These are phyloP conservation scores for Cladorrhinum sp. DNA, from an alignment of 2,329 filamentous ascomycete genomes.

Conservation along the genomic window DNA sequence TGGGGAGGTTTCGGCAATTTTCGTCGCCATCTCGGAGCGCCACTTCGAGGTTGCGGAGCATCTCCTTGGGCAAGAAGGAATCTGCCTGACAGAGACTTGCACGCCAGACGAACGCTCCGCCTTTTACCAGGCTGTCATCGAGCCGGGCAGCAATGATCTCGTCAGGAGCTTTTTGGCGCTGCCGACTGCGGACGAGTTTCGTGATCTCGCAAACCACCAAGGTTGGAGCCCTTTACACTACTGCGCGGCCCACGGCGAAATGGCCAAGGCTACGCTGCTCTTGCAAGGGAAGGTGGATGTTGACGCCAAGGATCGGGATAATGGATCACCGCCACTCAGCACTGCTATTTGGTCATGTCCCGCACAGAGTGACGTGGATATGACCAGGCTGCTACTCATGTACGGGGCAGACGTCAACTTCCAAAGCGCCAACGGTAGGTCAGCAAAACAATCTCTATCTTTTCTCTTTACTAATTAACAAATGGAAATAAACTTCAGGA, in stretches of 20 bases:
- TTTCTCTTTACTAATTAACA: background rate
- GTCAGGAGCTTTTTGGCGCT: background rate
- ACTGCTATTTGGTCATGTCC: background rate
- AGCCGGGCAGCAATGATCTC: background rate
- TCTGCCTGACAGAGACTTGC: background rate
- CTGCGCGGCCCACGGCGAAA: background rate
- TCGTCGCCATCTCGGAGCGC: background rate
- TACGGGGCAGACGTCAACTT: background rate
- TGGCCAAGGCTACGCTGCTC: background rate
- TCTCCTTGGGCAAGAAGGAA: background rate
- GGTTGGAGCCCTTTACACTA: background rate
- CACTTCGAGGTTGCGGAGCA: background rate
- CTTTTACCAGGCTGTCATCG: background rate
- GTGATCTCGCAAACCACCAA: background rate
- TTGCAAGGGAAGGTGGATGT: background rate
- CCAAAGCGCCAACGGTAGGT: background rate
- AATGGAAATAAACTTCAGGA: background rate
- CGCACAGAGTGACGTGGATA: background rate
- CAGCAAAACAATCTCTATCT: too few relatives aligned
- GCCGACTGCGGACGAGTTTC: background rate
- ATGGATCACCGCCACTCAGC: background rate
- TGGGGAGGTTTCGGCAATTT: background rate
- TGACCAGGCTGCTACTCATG: background rate
- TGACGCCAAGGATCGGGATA: background rate
- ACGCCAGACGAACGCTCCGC: background rate